A percentile compares a stretch with the other conserved stretches of the same genome.
Conservation (phyloP, 192 early-diverging fungal species). For the Entomortierella beljakovae region DNA sequence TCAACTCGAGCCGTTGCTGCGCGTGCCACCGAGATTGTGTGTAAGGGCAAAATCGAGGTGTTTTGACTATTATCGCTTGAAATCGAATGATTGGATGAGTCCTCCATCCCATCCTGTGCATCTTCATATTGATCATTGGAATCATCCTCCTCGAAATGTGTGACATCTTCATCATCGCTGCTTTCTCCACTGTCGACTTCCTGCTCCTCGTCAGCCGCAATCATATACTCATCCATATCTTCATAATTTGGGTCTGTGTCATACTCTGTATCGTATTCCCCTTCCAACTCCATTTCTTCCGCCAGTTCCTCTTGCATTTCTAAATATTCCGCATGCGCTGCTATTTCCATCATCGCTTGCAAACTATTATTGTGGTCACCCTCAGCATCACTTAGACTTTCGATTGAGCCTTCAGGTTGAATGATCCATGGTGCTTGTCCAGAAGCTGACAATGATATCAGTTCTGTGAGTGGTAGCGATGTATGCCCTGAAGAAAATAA, state of each 20-base stretch:
- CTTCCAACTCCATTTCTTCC: not conserved
- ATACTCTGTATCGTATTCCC: slow-evolving; percentile 20
- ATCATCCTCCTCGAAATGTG: slow-evolving; percentile 11
- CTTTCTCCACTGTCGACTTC: not conserved
- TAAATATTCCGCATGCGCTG: not conserved
- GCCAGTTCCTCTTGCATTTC: not conserved
- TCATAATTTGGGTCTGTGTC: slow-evolving; percentile 22
- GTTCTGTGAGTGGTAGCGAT: not conserved
- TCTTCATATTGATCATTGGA: slow-evolving; percentile 5
- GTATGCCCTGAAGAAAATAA: no score
- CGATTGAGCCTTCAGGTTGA: no score
- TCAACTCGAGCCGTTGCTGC: slow-evolving; percentile 35
- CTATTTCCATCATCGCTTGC: not conserved
- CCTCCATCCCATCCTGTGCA: slow-evolving; percentile 6
- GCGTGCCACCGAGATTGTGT: slow-evolving; percentile 39
- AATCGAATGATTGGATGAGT: not conserved
- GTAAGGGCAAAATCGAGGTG: not conserved
- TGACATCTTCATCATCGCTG: slow-evolving; percentile 1
- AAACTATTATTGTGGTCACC: no score
- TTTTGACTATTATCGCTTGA: not conserved
- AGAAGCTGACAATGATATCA: not conserved
- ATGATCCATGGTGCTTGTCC: not conserved
- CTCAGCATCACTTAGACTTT: no score
- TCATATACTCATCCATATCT: slow-evolving; percentile 27
- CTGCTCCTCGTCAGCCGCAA: slow-evolving; percentile 6